Base-by-base conservation (phyloP, 768 basidiomycete species). In the Coprinopsis sp. region DNA sequence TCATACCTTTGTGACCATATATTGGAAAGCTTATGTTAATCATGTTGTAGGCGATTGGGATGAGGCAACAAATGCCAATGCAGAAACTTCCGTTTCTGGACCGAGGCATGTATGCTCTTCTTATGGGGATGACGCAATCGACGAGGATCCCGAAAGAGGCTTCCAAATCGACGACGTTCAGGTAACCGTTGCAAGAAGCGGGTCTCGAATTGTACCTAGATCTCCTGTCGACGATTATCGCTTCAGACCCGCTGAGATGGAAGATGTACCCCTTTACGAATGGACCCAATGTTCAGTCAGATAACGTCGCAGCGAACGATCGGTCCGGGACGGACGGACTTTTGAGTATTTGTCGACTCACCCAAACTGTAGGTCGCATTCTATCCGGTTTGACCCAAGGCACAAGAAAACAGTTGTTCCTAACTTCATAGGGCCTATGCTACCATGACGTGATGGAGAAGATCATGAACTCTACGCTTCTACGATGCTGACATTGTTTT, bases 381-480 rank as follows among this genome's bases (percentile, higher is more conserved):
- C 28, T 27, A 43, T 13, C 13, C n/a, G 4, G 27, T 19, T n/a
- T 16, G 41, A 16, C 14, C n/a, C n/a, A n/a, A n/a, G 25, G 7
- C 6, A 43, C 3, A 34, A 39, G 1, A n/a, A n/a, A n/a, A n/a
- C n/a, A n/a, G 27, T 40, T 2, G 58, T 64, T 3, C 62, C 63
- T 0, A 60, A 61, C 44, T 65, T 64, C 50, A 39, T 62, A 1
- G 62, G 62, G 3, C 54, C 50, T 1, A 37, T 47, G 2, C 42
- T 64, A 3, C 65, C 65, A 6, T 38, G 58, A 8, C 3, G 40
- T 10, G 64, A 68, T 40, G 30, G 44, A 31, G 65, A 60, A 1
- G 65, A 67, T 48, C 30, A 55, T 14, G 62, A 69, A 25, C 63
- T 56, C 33, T 67, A 67, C 28, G 64, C 60, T 41, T 33, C 49